Base-by-base conservation (phyloP, 495 filamentous ascomycete genomes). In the Baudoinia panamericana region DNA sequence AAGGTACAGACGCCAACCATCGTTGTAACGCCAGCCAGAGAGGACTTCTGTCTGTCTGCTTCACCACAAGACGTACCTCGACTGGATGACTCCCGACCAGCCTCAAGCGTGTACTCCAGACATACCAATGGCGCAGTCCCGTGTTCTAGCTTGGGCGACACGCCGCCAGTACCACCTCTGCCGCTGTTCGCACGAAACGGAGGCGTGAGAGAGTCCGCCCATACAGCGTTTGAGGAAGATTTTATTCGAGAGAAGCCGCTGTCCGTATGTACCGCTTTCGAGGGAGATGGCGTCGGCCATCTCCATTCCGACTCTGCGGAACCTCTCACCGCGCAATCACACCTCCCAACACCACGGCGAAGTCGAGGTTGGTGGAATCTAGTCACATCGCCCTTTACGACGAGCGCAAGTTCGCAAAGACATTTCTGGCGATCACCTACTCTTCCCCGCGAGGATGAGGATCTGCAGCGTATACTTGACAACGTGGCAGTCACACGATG, bases 291-390 rank as follows among this genome's bases (percentile, higher is more conserved):
- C n/a, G 30, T 8, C 11, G 7, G 8, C 31, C 36, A 7, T 21
- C 43, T 22, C 39, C 49, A 25, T 50, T 52, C 21, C 15, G 34
- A 5, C 8, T 39, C 36, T 4, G 15, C 23, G 2, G 22, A 19
- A 5, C 23, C 11, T 17, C 26, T 28, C 7, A 16, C 23, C 21
- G 20, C 39, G 9, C 19, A 44, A 21, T 44, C 34, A 7, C 28
- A 39, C 6, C 23, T 70, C 27, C 53, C 60, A 5, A 71, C 70
- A 27, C 69, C 73, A 30, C 68, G 70, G 9, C 63, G 70, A 25
- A 84, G 83, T 3, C 69, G 73, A 25, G 84, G 84, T 9, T 94
- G 86, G 86, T 94, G 86, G 86, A 86, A 82, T 45, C 70, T 80
- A 43, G 70, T 93, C 29, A 77, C 78, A 1, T 85, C 84, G 1